phyloP scores from a whole-genome alignment of 2,329 filamentous ascomycete genomes.

The Ascochyta rabiei region DNA sequence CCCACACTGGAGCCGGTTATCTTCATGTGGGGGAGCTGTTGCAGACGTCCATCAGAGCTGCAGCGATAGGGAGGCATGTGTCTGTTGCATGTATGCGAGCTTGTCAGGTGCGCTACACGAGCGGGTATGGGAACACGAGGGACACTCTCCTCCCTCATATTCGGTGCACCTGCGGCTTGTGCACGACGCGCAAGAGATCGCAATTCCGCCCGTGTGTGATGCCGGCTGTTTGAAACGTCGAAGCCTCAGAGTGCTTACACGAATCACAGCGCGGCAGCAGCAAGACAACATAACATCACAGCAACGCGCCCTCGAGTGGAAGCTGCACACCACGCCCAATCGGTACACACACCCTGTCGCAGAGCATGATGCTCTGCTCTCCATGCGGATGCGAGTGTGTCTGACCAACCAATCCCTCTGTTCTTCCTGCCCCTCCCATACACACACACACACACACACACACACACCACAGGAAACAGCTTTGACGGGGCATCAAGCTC shows the following conservation, averaged over 20 bases:
- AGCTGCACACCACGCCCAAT: slow-evolving; percentile 3
- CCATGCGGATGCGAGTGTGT: not conserved
- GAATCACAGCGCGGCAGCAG: slow-evolving; percentile 1
- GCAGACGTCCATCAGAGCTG: not conserved
- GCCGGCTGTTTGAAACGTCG: slow-evolving; percentile 9
- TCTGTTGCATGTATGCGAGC: slow-evolving; percentile 10
- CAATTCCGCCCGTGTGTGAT: slow-evolving; percentile 5
- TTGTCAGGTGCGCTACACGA: slow-evolving; percentile 6
- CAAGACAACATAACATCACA: slow-evolving; percentile 4
- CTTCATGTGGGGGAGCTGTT: slow-evolving; percentile 1
- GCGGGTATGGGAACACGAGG: slow-evolving; percentile 1
- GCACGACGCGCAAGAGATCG: slow-evolving; percentile 20
- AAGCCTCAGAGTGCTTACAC: not conserved
- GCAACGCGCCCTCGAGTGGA: slow-evolving; percentile 25
- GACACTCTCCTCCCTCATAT: not conserved
- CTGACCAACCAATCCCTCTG: too few species aligned
- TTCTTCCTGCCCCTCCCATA: not conserved
- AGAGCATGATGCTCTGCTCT: not conserved
- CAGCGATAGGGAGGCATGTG: slow-evolving; percentile 14
- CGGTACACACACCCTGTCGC: slow-evolving; percentile 4
- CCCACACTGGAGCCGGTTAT: not conserved
- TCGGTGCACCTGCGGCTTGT: slow-evolving; percentile 19
- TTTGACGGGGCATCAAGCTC: not conserved
- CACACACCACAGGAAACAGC: slow-evolving; percentile 3
- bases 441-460: too few species aligned